phyloP scores from a whole-genome alignment of 2,329 filamentous ascomycete species.

The Colletotrichum siamense region DNA sequence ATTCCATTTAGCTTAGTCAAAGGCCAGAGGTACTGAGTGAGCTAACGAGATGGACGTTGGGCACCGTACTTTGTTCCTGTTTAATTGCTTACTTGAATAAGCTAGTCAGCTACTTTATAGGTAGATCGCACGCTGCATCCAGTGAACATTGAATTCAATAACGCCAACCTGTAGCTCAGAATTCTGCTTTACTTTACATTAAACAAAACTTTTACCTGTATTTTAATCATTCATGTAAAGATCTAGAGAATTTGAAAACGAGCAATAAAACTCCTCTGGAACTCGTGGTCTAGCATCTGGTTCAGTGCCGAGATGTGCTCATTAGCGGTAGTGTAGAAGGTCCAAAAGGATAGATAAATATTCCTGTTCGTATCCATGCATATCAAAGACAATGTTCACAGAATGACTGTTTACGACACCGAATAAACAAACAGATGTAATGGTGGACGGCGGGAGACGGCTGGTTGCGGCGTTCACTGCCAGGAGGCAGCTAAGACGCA shows the following conservation, averaged over 20 bases:
- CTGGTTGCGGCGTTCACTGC: background rate
- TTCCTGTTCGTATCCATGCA: fast-evolving
- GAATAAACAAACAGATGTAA: background rate
- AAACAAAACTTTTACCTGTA: fast-evolving
- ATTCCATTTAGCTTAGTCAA: background rate
- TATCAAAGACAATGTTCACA: background rate
- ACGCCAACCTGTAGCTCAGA: too few relatives aligned
- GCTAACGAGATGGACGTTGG: too few relatives aligned
- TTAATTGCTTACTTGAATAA: background rate
- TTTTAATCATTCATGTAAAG: fast-evolving
- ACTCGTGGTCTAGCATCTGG: background rate
- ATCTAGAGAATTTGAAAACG: background rate
- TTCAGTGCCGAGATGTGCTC: background rate
- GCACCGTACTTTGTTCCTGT: too few relatives aligned
- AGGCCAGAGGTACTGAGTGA: background rate
- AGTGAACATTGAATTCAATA: background rate
- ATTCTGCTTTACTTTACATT: too few relatives aligned
- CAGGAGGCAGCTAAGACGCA: background rate
- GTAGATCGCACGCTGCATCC: background rate
- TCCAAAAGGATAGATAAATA: background rate
- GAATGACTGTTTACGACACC: background rate
- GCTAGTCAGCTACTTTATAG: background rate
- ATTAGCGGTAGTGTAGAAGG: fast-evolving
- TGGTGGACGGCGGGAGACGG: too few relatives aligned
- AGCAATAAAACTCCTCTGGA: too few relatives aligned